Conservation (phyloP, 331 rosid species). For the Cydonia oblonga region DNA sequence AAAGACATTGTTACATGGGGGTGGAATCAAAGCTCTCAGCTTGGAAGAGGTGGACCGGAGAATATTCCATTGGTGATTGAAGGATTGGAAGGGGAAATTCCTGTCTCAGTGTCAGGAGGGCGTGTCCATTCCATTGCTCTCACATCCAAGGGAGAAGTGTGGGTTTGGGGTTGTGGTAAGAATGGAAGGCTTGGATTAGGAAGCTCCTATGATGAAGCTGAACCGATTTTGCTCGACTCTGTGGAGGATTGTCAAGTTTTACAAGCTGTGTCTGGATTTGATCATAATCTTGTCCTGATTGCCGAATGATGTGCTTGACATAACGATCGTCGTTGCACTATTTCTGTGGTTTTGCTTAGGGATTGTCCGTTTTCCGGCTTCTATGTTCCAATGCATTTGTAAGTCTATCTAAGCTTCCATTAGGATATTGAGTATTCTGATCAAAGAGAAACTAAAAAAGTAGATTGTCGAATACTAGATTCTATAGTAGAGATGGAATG, state of each 20-base stretch:
- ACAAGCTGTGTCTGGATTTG: conserved; percentile 78
- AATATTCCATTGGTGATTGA: conserved; percentile 41
- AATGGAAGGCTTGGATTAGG: conserved; percentile 80
- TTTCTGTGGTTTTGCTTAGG: background rate
- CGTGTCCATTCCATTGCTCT: conserved; percentile 76
- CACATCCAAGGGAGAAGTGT: conserved; percentile 55
- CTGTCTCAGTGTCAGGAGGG: conserved; percentile 59
- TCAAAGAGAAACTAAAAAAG: background rate
- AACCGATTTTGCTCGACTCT: conserved; percentile 50
- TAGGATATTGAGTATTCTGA: background rate
- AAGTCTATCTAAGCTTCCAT: background rate
- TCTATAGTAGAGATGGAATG: background rate
- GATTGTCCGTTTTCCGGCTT: background rate
- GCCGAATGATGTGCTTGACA: conserved; percentile 36
- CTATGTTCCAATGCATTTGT: background rate
- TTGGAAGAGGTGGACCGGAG: conserved; percentile 63
- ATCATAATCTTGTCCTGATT: conserved; percentile 70
- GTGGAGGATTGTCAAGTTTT: conserved; percentile 56
- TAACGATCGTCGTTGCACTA: background rate
- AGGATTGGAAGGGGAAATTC: conserved; percentile 50
- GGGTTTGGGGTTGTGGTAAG: conserved; percentile 91
- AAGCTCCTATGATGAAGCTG: conserved; percentile 60
- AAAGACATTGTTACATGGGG: conserved; percentile 70
- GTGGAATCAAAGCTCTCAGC: conserved; percentile 75
- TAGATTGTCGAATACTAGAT: background rate